Base-by-base conservation (phyloP, 192 early-diverging fungal genomes). In the Jimgerdemannia flammicorona region DNA sequence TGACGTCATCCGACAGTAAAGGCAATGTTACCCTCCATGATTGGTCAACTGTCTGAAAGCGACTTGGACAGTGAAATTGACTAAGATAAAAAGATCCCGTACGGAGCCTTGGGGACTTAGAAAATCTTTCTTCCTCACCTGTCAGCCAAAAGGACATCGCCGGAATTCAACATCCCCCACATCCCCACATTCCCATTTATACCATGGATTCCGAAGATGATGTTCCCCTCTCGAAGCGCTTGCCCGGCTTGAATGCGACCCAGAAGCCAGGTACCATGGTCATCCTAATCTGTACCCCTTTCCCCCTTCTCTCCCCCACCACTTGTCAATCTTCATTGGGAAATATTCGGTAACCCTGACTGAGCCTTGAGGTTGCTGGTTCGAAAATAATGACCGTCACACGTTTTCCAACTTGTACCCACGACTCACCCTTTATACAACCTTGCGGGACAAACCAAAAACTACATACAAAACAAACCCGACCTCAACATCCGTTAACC, bases 141-240 rank as follows among this genome's bases (percentile, higher is more conserved):
- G 8, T 6, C 49, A 14, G 49, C 49, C 14, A 6, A 59, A 59
- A 59, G 49, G 49, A 59, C 49, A 59, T 59, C 49, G 49, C 49
- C 49, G 49, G 29, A 29, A 29, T 29, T 29, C 29, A 29, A 29
- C 29, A 29, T 29, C 29, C 29, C 29, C 29, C 29, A 29, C 29
- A 29, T 29, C 29, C 29, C 42, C 67, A 70, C 4, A 19, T 43
- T 29, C 29, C 29, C 29, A 29, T 29, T 29, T 29, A 29, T 29
- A 29, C 29, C 1, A 29, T 29, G 29, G 79, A 80, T 74, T 86
- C 84, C 49, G 84, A 86, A 67, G 84, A 83, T 70, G 84, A 83
- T 63, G 75, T 81, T 66, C 84, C 84, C 41, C 74, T 86, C 7
- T 70, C 77, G 3, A 63, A 65, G 49, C 20, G 76, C 39, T 72